Conservation (phyloP, 768 basidiomycete genomes). For the Mrakia gelida region DNA sequence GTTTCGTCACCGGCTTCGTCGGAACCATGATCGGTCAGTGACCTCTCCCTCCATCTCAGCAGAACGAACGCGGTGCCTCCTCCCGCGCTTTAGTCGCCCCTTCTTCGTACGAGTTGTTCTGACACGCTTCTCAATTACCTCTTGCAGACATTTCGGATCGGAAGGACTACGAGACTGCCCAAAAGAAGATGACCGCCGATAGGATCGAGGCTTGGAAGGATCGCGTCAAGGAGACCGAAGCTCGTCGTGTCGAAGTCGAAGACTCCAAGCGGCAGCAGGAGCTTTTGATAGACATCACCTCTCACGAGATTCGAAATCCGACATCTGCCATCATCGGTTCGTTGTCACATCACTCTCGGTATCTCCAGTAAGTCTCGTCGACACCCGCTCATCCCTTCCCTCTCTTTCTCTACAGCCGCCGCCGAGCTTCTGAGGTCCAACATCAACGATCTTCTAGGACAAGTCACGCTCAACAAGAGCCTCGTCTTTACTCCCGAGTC, state of each 20-base stretch:
- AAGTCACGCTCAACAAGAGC: neutral
- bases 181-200: neutral
- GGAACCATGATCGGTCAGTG: conserved; percentile 20
- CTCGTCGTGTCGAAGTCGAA: neutral
- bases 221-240: neutral
- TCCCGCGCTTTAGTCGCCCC: neutral
- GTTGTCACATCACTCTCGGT: neutral
- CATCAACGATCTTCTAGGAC: conserved; percentile 1
- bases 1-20: conserved; percentile 14
- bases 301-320: conserved; percentile 11
- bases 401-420: neutral
- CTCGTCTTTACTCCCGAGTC: neutral
- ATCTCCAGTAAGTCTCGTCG: neutral
- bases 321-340: conserved; percentile 1
- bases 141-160: conserved; percentile 8
- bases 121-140: neutral
- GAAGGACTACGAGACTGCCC: neutral
- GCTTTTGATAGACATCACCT: conserved; percentile 20
- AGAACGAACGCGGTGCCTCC: neutral
- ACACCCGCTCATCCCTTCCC: neutral
- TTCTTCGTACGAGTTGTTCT: neutral
- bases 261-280: conserved; percentile 18
- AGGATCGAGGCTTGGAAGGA: conserved; percentile 1
- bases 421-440: conserved; percentile 9
- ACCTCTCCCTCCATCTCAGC: neutral